Evolutionary conservation across 768 basidiomycete species (phyloP), one percentile per base, ranked within the genome.

Genomic region (Calocera cornea): DNA sequence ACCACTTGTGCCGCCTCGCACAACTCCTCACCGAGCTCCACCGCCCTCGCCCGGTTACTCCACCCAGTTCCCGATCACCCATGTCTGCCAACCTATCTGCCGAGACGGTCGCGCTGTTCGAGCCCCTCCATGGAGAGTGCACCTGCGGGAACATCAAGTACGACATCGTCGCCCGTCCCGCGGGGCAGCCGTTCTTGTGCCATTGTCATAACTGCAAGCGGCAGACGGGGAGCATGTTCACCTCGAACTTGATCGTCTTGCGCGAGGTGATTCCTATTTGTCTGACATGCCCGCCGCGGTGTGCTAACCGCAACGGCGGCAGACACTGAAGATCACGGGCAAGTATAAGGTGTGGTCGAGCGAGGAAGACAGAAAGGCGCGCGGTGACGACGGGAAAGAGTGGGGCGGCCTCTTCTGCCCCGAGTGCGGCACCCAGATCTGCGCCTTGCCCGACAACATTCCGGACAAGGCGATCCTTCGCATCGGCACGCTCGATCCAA

Each of bases 141-240:
- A 60, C 31, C 14, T 60, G 54, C 54, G 54, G 54, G 14, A 27
- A 33, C 10, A 10, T 60, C 27, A 60, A 27, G 54, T 60, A 60
- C 54, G 54, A 60, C 54, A 33, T 60, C 27, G 5, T 60, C 31
- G 24, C 54, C 8, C 54, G 14, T 60, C 54, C 54, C 10, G 8
- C 54, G 7, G 54, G 54, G 2, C 14, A 60, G 19, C 54, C 54
- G 8, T 11, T 11, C 10, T 10, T 60, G 54, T 60, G 54, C 31
- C 54, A 60, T 27, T 60, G 54, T 31, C 2, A 60, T 31, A 33
- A 33, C 54, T 60, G 54, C 54, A 60, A 60, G 54, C 54, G 54
- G 11, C 54, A 60, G 54, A 60, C 54, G 8, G 54, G 54, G 54
- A 60, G 54, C 27, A 60, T 60, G 54, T 60, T 60, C 31, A 60